A percentile compares a stretch with the other conserved stretches of the same genome.
phyloP scores from a whole-genome alignment of 2,329 filamentous ascomycete genomes.

The Colletotrichum caudatum region DNA sequence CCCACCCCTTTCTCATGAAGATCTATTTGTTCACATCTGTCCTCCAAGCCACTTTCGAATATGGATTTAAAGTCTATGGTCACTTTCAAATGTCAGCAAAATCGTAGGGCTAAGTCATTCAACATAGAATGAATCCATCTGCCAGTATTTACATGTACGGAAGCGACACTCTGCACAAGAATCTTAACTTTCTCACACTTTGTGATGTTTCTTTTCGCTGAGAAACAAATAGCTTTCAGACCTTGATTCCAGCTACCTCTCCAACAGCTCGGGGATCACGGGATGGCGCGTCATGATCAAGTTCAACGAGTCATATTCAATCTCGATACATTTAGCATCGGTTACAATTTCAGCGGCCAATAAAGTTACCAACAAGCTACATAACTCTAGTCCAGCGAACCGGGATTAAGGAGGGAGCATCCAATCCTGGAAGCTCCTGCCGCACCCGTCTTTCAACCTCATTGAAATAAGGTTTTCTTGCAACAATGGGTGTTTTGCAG shows the following conservation, averaged over 20 bases:
- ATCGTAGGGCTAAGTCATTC: neutral
- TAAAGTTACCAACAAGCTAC: neutral
- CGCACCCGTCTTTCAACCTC: constrained; percentile 12
- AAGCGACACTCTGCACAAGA: neutral
- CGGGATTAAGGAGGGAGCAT: neutral
- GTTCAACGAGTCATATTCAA: neutral
- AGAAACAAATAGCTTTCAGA: neutral
- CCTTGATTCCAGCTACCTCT: neutral
- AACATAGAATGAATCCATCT: neutral
- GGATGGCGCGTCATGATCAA: constrained; percentile 14
- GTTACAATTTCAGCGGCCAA: constrained; percentile 14
- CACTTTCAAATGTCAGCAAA: neutral
- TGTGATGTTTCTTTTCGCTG: neutral
- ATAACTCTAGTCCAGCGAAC: neutral
- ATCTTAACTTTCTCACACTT: neutral
- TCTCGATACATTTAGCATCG: neutral
- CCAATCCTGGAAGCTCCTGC: constrained; percentile 1
- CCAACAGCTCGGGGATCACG: neutral
- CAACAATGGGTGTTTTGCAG: constrained; percentile 36
- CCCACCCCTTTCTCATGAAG: neutral
- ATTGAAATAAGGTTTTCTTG: constrained; percentile 27
- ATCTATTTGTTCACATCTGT: neutral
- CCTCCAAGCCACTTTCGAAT: neutral
- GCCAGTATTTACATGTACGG: no score
- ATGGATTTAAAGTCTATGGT: neutral